phyloP scores from a whole-genome alignment of 2,329 filamentous ascomycete genomes.

The Zasmidium citrigriseum region DNA sequence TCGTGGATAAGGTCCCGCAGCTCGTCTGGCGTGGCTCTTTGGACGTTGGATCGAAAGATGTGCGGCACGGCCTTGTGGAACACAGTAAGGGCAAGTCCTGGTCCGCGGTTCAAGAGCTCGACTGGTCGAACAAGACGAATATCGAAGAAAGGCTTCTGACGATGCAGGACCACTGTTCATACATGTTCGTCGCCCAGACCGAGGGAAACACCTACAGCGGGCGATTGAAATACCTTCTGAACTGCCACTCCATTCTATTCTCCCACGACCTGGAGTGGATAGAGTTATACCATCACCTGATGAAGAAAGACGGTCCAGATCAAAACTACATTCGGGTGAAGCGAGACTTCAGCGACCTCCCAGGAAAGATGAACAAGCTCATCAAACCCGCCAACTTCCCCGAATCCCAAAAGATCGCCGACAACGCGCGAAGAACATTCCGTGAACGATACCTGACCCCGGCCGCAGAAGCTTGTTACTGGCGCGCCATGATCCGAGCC shows the following conservation, averaged over 20 bases:
- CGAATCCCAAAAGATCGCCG: slow-evolving; percentile 27
- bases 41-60: slow-evolving; percentile 27
- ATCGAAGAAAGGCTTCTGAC: slow-evolving; percentile 26
- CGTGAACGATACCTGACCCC: slow-evolving; percentile 31
- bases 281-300: slow-evolving; percentile 31
- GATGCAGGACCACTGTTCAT: slow-evolving; percentile 31
- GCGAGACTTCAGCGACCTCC: slow-evolving; percentile 32
- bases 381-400: slow-evolving; percentile 23
- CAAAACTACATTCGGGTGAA: slow-evolving; percentile 34
- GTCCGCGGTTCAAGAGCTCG: slow-evolving; percentile 38
- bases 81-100: slow-evolving; percentile 34
- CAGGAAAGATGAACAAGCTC: slow-evolving; percentile 25
- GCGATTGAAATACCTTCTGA: slow-evolving; percentile 35
- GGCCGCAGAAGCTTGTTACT: slow-evolving; percentile 35
- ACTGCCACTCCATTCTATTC: slow-evolving; percentile 33
- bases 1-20: slow-evolving; percentile 28
- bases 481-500: slow-evolving; percentile 30
- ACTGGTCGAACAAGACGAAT: slow-evolving; percentile 23
- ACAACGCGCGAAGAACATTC: slow-evolving; percentile 26
- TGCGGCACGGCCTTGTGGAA: slow-evolving; percentile 34
- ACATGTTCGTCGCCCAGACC: slow-evolving; percentile 31
- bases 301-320: slow-evolving; percentile 25
- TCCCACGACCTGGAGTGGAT: slow-evolving; percentile 33
- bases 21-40: slow-evolving; percentile 34
- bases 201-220: slow-evolving; percentile 34